phyloP scores from a whole-genome alignment of 192 early-diverging fungal genomes.

The Mortierella antarctica region DNA sequence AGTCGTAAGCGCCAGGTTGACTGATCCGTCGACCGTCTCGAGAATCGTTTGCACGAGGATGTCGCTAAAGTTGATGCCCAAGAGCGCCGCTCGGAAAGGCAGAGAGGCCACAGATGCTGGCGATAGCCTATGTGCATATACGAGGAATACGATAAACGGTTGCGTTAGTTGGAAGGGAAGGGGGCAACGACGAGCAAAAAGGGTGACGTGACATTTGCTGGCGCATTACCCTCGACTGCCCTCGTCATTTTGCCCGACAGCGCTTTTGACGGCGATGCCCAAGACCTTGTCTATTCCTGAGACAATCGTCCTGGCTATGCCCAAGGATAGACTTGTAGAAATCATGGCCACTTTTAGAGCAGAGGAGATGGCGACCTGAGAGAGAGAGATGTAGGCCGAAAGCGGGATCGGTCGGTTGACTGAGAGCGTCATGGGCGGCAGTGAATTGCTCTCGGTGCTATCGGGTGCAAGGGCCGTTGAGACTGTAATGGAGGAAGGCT shows the following conservation, averaged over 20 bases:
- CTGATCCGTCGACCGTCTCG: slow-evolving; percentile 49
- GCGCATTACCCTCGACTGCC: slow-evolving; percentile 16
- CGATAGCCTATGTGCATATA: slow-evolving; percentile 14
- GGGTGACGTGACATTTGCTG: neutral
- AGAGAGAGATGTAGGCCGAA: slow-evolving; percentile 37
- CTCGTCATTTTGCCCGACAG: slow-evolving; percentile 22
- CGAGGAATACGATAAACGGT: neutral
- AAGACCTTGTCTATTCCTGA: slow-evolving; percentile 34
- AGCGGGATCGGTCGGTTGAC: slow-evolving; percentile 30
- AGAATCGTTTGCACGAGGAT: slow-evolving; percentile 45
- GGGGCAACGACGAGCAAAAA: no score
- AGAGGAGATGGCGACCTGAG: slow-evolving; percentile 38
- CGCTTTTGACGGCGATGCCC: slow-evolving; percentile 20
- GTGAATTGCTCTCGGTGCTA: neutral
- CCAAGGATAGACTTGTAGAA: slow-evolving; percentile 39
- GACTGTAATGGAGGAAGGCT: neutral
- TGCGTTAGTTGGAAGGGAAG: no score
- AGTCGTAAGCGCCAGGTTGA: slow-evolving; percentile 49
- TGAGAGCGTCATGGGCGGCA: slow-evolving; percentile 6
- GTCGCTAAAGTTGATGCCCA: slow-evolving; percentile 54
- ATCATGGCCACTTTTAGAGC: slow-evolving; percentile 49
- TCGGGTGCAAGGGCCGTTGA: neutral
- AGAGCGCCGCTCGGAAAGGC: slow-evolving; percentile 45
- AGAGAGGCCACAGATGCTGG: slow-evolving; percentile 46
- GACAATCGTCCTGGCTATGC: slow-evolving; percentile 41